Evolutionary conservation across 2,329 filamentous ascomycete species (phyloP).

Genomic region (Pyrenochaeta sp.): DNA sequence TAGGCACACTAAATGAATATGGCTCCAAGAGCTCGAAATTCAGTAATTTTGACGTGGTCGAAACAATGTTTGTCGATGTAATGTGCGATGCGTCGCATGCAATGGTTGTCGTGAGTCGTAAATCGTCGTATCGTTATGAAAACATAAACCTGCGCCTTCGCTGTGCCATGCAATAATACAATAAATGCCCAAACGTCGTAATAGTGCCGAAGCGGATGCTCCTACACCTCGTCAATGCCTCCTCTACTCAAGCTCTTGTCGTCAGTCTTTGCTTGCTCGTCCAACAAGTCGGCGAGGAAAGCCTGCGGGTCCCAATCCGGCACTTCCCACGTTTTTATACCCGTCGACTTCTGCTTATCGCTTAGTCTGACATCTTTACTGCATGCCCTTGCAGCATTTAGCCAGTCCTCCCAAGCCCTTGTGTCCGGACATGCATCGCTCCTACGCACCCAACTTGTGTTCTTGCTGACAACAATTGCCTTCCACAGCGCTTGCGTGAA

Average conservation of each 20-base stretch:
- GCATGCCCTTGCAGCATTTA: slow-evolving; percentile 43
- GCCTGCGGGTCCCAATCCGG: slow-evolving; percentile 46
- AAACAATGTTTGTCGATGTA: neutral
- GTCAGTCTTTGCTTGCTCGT: slow-evolving; percentile 26
- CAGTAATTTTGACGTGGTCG: neutral
- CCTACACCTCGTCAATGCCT: slow-evolving; percentile 26
- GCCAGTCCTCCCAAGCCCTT: slow-evolving; percentile 53
- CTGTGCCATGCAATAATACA: slow-evolving; percentile 8
- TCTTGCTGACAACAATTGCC: slow-evolving; percentile 57
- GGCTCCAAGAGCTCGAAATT: neutral
- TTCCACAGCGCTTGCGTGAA: slow-evolving; percentile 61
- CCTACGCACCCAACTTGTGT: slow-evolving; percentile 53
- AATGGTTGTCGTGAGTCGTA: neutral
- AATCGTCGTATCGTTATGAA: slow-evolving; percentile 6
- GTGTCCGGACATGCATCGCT: slow-evolving; percentile 55
- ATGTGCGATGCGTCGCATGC: neutral
- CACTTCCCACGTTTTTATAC: slow-evolving; percentile 42
- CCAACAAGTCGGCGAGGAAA: slow-evolving; percentile 28
- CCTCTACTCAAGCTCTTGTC: slow-evolving; percentile 18
- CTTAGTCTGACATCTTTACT: slow-evolving; percentile 23
- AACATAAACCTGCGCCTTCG: slow-evolving; percentile 12
- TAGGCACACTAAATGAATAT: neutral
- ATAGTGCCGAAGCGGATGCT: slow-evolving; percentile 2
- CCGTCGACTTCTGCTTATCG: slow-evolving; percentile 12
- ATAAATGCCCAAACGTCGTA: neutral